Percentiles rank a stretch among this genome's conserved stretches.
These are phyloP conservation scores for Phanerochaete sordida DNA, from an alignment of 768 basidiomycete genomes.

Conservation along the genomic window DNA sequence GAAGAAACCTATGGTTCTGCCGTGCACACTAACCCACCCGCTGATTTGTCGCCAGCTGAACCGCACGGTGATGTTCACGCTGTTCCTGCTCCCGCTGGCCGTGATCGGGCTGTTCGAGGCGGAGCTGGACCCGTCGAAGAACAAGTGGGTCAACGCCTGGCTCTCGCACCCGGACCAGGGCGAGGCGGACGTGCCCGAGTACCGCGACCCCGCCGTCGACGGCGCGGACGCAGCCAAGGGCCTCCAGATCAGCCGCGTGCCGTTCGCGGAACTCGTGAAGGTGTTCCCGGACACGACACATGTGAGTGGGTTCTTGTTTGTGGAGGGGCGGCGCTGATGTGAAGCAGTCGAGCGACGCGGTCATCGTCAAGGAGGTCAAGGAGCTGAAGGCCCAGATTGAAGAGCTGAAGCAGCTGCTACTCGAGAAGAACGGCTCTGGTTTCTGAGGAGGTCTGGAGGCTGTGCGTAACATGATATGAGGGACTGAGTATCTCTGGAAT, in stretches of 20 bases:
- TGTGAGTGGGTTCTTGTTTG: constrained; percentile 39
- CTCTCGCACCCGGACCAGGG: constrained; percentile 58
- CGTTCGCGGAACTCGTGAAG: constrained; percentile 67
- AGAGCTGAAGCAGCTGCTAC: constrained; percentile 33
- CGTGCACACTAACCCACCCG: neutral
- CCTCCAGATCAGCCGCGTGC: constrained; percentile 63
- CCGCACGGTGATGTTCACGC: constrained; percentile 64
- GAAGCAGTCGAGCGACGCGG: constrained; percentile 63
- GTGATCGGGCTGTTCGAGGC: constrained; percentile 78
- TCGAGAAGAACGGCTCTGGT: constrained; percentile 16
- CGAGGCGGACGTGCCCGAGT: constrained; percentile 47
- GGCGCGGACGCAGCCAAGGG: constrained; percentile 50
- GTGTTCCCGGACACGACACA: constrained; percentile 69
- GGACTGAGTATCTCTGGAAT: neutral
- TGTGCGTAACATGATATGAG: no score
- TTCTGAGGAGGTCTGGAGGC: no score
- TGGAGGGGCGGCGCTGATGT: neutral
- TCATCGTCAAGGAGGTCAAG: constrained; percentile 61
- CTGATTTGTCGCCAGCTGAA: constrained; percentile 50
- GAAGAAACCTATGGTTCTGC: no score
- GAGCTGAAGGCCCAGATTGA: constrained; percentile 45
- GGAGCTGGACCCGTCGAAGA: constrained; percentile 41
- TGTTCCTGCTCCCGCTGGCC: constrained; percentile 82
- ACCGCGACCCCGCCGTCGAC: constrained; percentile 59
- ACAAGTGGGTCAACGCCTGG: constrained; percentile 69